phyloP scores from a whole-genome alignment of 495 filamentous ascomycete genomes.

The Rhizodiscina lignyota region DNA sequence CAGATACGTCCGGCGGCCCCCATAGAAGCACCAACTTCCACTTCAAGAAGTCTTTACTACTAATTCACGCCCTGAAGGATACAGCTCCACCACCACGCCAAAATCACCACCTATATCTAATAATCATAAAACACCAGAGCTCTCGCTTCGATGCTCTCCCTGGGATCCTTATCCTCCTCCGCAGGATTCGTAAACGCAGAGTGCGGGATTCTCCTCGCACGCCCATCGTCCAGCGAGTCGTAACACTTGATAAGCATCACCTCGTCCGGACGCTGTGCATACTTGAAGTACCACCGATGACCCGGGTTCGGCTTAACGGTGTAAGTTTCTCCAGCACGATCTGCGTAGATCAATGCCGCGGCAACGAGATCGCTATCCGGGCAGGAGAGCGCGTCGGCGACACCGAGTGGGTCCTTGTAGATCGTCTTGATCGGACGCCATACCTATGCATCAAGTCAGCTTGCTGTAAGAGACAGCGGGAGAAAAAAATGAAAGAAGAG shows the following conservation, averaged over 20 bases:
- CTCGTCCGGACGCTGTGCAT: constrained; percentile 35
- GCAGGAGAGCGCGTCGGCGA: constrained; percentile 41
- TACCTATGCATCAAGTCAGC: too few species aligned
- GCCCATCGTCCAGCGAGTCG: constrained; percentile 22
- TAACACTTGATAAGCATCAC: constrained; percentile 50
- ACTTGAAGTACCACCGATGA: constrained; percentile 12
- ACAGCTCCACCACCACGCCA: background rate
- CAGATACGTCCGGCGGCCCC: too few species aligned
- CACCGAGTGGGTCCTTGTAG: constrained; percentile 41
- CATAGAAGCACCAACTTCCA: too few species aligned
- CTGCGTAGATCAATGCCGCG: constrained; percentile 13
- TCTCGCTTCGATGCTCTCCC: constrained; percentile 52
- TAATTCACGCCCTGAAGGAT: too few species aligned
- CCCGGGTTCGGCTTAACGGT: constrained; percentile 5
- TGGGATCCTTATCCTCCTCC: constrained; percentile 26
- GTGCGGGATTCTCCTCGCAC: constrained; percentile 40
- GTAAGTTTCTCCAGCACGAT: constrained; percentile 13
- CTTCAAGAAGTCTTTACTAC: too few species aligned
- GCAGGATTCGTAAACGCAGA: constrained; percentile 41
- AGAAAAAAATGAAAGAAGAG: constrained; percentile 40
- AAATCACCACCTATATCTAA: constrained; percentile 16
- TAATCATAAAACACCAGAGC: constrained; percentile 39
- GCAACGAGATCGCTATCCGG: constrained; percentile 11
- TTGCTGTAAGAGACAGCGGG: too few species aligned
- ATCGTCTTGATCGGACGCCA: constrained; percentile 56